Conservation (phyloP, 2,329 filamentous ascomycete species). For the Colletotrichum kahawae region DNA sequence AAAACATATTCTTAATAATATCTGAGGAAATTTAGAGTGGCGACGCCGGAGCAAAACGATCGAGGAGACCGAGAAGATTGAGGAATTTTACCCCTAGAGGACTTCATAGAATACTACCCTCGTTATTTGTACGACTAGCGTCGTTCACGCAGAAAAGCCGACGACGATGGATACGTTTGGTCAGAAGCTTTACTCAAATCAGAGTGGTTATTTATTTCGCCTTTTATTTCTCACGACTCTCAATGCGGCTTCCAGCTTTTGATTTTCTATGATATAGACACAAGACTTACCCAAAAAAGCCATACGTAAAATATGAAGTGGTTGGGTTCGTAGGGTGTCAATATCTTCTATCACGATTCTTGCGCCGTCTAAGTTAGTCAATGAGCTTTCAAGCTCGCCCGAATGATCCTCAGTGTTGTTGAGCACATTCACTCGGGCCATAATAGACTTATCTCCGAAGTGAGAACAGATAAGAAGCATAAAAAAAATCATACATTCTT, state of each 20-base stretch:
- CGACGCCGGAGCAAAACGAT: too few relatives aligned
- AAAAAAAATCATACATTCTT: not conserved
- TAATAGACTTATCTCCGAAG: not conserved
- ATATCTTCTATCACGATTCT: not conserved
- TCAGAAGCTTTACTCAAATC: too few relatives aligned
- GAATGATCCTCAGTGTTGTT: not conserved
- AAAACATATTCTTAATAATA: too few relatives aligned
- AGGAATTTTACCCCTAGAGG: too few relatives aligned
- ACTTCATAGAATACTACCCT: not conserved
- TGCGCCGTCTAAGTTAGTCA: not conserved
- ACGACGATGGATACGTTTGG: too few relatives aligned
- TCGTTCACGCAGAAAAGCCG: accelerated
- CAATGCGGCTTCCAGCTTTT: not conserved
- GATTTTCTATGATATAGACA: not conserved
- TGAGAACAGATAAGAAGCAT: accelerated
- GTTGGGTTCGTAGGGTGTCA: not conserved
- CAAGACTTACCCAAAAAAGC: not conserved
- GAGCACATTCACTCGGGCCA: not conserved
- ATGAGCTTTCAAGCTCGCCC: not conserved
- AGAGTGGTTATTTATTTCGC: not conserved
- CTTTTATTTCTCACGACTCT: not conserved
- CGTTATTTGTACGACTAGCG: not conserved
- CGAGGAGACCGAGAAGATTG: too few relatives aligned
- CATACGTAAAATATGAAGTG: too few relatives aligned
- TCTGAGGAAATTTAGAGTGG: too few relatives aligned